Percentiles rank a stretch among this genome's conserved stretches.
Conservation (phyloP, 768 basidiomycete genomes). For the Kwoniella mangroviensis region DNA sequence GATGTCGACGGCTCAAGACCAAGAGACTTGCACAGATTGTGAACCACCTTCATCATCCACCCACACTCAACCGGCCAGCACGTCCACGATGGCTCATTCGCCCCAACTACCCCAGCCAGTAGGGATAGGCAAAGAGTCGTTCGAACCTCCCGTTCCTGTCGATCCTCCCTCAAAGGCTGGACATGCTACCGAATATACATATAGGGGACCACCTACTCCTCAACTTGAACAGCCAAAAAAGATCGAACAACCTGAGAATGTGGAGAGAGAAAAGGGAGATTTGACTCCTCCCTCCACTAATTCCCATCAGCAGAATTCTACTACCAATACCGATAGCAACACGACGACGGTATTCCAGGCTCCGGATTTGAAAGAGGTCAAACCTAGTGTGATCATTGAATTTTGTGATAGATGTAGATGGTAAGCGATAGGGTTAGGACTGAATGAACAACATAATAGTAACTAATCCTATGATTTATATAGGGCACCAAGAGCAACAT, state of each 20-base stretch:
- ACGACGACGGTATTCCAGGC: background rate
- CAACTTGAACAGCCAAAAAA: background rate
- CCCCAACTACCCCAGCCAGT: background rate
- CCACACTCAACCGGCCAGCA: conserved; percentile 1
- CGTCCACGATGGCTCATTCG: background rate
- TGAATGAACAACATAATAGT: too few species aligned
- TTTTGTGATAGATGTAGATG: conserved; percentile 93
- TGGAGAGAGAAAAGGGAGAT: conserved; percentile 1
- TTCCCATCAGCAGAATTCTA: too few species aligned
- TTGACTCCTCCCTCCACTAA: background rate
- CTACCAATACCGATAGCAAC: too few species aligned
- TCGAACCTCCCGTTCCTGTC: conserved; percentile 12
- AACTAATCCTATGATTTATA: background rate
- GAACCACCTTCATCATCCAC: background rate
- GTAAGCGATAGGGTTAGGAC: conserved; percentile 60
- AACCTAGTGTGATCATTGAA: conserved; percentile 76
- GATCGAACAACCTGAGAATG: background rate
- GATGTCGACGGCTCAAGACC: too few species aligned
- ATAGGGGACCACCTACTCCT: conserved; percentile 13
- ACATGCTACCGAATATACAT: conserved; percentile 17
- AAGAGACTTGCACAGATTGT: conserved; percentile 17
- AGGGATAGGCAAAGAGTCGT: background rate
- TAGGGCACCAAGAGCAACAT: conserved; percentile 90
- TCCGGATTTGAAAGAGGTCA: conserved; percentile 10
- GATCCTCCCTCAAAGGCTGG: conserved; percentile 14